Percentiles rank a stretch among this genome's conserved stretches.
Evolutionary conservation across 176 grass and related monocot genomes (phyloP).

Genomic region (Oryza glumipatula): DNA sequence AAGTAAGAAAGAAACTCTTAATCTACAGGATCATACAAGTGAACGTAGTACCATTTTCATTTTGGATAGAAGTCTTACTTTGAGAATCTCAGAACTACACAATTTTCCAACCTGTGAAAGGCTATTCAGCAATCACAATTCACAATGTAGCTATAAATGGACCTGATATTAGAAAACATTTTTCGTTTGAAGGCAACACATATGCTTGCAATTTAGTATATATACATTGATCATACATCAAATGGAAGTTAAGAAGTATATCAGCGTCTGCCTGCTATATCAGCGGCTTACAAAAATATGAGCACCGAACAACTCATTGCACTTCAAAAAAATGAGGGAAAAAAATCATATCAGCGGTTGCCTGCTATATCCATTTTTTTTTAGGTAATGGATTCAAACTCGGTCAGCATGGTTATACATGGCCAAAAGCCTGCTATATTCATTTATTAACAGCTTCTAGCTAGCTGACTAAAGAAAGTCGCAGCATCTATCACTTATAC

Average conservation of each 20-base stretch:
- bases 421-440: neutral
- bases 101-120: too few species aligned
- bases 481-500: neutral
- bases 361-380: neutral
- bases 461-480: neutral
- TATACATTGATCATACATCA: neutral
- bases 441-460: neutral
- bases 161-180: neutral
- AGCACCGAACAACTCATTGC: neutral
- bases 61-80: too few species aligned
- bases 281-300: too few species aligned
- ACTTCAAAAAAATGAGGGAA: neutral
- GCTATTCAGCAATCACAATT: neutral
- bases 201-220: neutral
- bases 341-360: neutral
- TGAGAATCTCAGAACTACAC: too few species aligned
- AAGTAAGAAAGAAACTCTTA: too few species aligned
- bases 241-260: neutral
- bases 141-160: neutral
- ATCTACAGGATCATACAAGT: too few species aligned
- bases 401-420: too few species aligned
- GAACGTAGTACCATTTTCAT: too few species aligned
- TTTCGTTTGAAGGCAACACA: neutral
- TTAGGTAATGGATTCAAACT: too few species aligned
- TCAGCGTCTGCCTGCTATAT: too few species aligned